These are phyloP conservation scores for Neonectria neomacrospora DNA, from an alignment of 2,329 filamentous ascomycete species.

Conservation along the genomic window DNA sequence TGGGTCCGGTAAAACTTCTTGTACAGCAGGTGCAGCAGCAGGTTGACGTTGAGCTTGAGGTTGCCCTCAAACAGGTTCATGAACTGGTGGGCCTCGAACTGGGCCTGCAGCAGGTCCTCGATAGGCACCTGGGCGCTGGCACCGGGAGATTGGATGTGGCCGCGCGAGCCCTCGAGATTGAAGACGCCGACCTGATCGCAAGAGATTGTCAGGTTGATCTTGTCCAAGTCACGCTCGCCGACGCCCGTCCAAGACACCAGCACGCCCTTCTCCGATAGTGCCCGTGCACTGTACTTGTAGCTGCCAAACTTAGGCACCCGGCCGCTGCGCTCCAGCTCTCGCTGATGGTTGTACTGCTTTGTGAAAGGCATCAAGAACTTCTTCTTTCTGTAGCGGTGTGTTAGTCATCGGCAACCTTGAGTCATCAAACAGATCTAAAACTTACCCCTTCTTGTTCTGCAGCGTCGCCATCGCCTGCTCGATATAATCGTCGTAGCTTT, in stretches of 20 bases:
- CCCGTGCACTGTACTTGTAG: constrained; percentile 94
- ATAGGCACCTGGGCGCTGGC: constrained; percentile 89
- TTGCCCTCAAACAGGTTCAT: constrained; percentile 91
- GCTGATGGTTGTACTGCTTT: constrained; percentile 98
- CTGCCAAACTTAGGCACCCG: constrained; percentile 97
- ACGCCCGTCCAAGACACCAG: constrained; percentile 92
- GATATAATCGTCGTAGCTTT: constrained; percentile 99
- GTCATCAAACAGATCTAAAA: constrained; percentile 14
- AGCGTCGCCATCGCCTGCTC: constrained; percentile 98
- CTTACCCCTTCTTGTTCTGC: constrained; percentile 92
- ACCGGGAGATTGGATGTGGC: constrained; percentile 95
- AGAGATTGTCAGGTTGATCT: constrained; percentile 92
- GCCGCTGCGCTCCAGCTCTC: constrained; percentile 90
- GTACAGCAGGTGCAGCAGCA: constrained; percentile 95
- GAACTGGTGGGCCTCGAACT: constrained; percentile 97
- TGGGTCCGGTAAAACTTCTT: constrained; percentile 95
- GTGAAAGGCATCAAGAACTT: constrained; percentile 95
- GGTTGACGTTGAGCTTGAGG: constrained; percentile 92
- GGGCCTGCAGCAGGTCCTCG: constrained; percentile 93
- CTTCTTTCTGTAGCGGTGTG: constrained; percentile 75
- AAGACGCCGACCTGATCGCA: constrained; percentile 96
- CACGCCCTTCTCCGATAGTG: constrained; percentile 92
- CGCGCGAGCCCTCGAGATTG: constrained; percentile 87
- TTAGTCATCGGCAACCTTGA: constrained; percentile 28
- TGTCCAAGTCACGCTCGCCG: constrained; percentile 84